phyloP scores from a whole-genome alignment of 169 alveolate species.

The Plasmodium adleri region DNA sequence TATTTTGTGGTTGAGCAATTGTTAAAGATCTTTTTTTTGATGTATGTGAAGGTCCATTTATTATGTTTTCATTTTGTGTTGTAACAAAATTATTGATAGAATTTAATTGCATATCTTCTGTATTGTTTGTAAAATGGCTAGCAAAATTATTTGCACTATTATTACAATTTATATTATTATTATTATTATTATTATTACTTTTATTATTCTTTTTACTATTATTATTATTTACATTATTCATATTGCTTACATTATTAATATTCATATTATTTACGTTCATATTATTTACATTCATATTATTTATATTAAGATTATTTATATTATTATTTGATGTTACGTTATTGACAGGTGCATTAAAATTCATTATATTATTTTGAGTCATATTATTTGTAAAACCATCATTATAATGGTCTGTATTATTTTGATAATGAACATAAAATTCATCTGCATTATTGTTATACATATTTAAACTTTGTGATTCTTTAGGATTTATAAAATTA shows the following conservation, averaged over 20 bases:
- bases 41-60: conserved; percentile 8
- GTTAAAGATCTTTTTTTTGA: conserved; percentile 48
- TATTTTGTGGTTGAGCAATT: conserved; percentile 38
- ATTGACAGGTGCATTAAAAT: too few relatives aligned
- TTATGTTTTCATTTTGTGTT: conserved; percentile 31
- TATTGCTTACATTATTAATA: conserved; percentile 15
- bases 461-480: too few relatives aligned
- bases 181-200: not conserved
- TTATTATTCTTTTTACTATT: conserved; percentile 18
- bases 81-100: conserved; percentile 19
- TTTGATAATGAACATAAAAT: too few relatives aligned
- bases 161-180: not conserved
- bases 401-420: too few relatives aligned
- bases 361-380: too few relatives aligned
- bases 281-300: conserved; percentile 13
- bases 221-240: conserved; percentile 16
- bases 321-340: conserved; percentile 4
- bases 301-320: conserved; percentile 28
- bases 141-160: conserved; percentile 1
- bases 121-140: conserved; percentile 23
- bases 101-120: conserved; percentile 7
- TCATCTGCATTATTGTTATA: too few relatives aligned
- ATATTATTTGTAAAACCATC: too few relatives aligned
- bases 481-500: too few relatives aligned
- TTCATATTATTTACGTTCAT: conserved; percentile 13